Evolutionary conservation across 2,329 filamentous ascomycete species (phyloP).

Genomic region (Ophiostoma tasmaniense): DNA sequence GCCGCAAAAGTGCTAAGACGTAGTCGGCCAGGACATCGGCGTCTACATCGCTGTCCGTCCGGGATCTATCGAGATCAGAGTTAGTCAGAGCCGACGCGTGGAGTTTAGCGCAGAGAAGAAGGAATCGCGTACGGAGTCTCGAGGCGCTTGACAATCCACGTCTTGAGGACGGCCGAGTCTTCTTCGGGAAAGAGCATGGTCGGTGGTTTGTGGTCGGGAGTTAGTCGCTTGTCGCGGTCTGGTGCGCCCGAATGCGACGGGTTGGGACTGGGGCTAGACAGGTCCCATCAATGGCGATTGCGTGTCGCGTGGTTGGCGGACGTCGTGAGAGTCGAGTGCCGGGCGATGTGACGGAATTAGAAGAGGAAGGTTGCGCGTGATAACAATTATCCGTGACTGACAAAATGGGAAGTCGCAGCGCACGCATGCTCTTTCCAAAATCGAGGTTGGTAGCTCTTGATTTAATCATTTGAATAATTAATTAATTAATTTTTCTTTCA

Average conservation of each 20-base stretch:
- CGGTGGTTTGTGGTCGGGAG: neutral
- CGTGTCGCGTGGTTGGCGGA: neutral
- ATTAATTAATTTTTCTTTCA: neutral
- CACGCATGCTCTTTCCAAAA: neutral
- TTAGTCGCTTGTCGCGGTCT: neutral
- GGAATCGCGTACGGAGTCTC: conserved; percentile 56
- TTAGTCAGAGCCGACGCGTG: neutral
- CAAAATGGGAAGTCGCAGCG: neutral
- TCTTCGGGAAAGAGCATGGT: conserved; percentile 55
- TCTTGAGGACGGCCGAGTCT: conserved; percentile 57
- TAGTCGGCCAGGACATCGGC: conserved; percentile 77
- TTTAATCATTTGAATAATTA: neutral
- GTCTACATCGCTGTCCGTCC: conserved; percentile 74
- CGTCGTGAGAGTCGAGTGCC: neutral
- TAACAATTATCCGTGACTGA: neutral
- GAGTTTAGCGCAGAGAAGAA: neutral
- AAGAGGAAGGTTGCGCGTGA: neutral
- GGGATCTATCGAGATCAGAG: conserved; percentile 44
- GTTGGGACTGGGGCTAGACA: neutral
- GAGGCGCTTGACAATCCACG: conserved; percentile 69
- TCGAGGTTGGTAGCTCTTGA: neutral
- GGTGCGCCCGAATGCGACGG: neutral
- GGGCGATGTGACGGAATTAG: neutral
- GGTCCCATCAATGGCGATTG: neutral
- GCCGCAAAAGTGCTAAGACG: conserved; percentile 66